A percentile compares a stretch with the other conserved stretches of the same genome.
Evolutionary conservation across 169 alveolate genomes (phyloP).

Genomic region (Cryptosporidium andersoni): DNA sequence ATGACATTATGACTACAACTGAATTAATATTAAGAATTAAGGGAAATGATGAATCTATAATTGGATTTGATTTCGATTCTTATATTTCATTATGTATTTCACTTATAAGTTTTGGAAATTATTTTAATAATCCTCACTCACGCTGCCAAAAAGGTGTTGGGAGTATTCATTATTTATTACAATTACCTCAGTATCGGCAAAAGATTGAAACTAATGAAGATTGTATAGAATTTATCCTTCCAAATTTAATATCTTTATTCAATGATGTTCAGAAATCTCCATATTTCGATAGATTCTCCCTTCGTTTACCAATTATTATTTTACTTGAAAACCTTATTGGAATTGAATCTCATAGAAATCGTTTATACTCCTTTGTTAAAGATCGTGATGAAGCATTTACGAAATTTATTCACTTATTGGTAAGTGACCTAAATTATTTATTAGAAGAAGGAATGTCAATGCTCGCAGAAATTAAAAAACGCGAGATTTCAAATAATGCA

Average conservation of each 20-base stretch:
- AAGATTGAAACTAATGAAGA: constrained; percentile 72
- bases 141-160: constrained; percentile 83
- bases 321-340: constrained; percentile 76
- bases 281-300: constrained; percentile 80
- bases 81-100: constrained; percentile 80
- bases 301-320: constrained; percentile 80
- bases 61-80: constrained; percentile 83
- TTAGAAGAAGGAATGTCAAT: constrained; percentile 87
- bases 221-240: constrained; percentile 74
- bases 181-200: constrained; percentile 74
- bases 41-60: constrained; percentile 72
- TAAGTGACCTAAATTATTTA: constrained; percentile 83
- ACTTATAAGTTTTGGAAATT: constrained; percentile 80
- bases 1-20: constrained; percentile 76
- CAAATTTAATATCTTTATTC: constrained; percentile 80
- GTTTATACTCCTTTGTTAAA: constrained; percentile 76
- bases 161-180: constrained; percentile 76
- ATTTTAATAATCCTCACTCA: constrained; percentile 82
- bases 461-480: constrained; percentile 83
- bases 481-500: constrained; percentile 78
- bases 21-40: constrained; percentile 71
- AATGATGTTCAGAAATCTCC: constrained; percentile 82
- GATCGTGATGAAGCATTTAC: constrained; percentile 81
- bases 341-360: constrained; percentile 75
- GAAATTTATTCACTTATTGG: constrained; percentile 85